Percentiles rank a stretch among this genome's conserved stretches.
Evolutionary conservation across 164 flowering plant genomes (phyloP).

Genomic region (Nelumbo lutea): DNA sequence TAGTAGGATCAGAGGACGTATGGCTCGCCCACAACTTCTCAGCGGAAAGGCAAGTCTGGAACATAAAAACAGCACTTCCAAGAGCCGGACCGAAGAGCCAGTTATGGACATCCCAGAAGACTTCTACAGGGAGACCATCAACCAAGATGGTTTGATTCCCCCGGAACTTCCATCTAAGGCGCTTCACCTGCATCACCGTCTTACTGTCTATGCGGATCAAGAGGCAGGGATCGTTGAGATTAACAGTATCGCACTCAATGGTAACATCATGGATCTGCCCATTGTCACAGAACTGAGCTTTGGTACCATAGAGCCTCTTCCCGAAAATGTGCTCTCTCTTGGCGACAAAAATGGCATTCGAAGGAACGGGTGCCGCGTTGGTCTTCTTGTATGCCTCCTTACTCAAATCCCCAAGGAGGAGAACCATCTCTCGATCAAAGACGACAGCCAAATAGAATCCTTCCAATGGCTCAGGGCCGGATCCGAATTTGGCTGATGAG

Average conservation of each 20-base stretch:
- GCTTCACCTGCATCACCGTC: conserved; percentile 37
- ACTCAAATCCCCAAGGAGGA: conserved; percentile 37
- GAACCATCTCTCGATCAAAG: conserved; percentile 26
- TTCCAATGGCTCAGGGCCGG: conserved; percentile 39
- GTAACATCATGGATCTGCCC: conserved; percentile 30
- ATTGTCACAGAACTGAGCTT: conserved; percentile 35
- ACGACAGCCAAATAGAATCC: conserved; percentile 34
- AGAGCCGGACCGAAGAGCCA: conserved; percentile 30
- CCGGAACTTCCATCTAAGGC: conserved; percentile 41
- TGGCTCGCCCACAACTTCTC: conserved; percentile 24
- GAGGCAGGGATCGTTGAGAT: conserved; percentile 29
- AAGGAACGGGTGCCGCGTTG: conserved; percentile 10
- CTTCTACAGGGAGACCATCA: conserved; percentile 36
- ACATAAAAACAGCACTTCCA: conserved; percentile 36
- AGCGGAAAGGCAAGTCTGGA: conserved; percentile 24
- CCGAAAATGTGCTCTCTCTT: conserved; percentile 44
- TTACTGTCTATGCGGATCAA: conserved; percentile 29
- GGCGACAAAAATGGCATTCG: conserved; percentile 27
- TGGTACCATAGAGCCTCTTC: conserved; percentile 30
- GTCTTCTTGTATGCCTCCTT: conserved; percentile 37
- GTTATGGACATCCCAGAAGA: conserved; percentile 39
- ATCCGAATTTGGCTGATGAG: conserved; percentile 34
- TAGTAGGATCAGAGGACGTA: conserved; percentile 12
- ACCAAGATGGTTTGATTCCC: conserved; percentile 42
- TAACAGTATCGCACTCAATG: conserved; percentile 31